phyloP scores from a whole-genome alignment of 768 basidiomycete genomes.

The Termitomyces sp. region DNA sequence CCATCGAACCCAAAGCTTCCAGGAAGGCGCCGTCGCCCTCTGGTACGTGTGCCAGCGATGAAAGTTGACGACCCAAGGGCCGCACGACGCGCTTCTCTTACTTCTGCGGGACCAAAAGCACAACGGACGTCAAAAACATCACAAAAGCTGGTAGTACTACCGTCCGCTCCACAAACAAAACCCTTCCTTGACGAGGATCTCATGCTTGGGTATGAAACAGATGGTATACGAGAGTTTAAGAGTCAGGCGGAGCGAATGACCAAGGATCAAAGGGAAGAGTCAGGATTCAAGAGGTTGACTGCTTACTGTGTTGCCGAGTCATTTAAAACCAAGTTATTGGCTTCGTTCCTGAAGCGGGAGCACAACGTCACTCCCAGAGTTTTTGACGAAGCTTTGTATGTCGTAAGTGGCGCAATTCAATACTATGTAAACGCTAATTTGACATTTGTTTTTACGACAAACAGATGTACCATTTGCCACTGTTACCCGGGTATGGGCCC shows the following conservation, averaged over 20 bases:
- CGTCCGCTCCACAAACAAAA: constrained; percentile 84
- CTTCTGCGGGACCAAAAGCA: constrained; percentile 41
- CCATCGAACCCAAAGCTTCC: constrained; percentile 24
- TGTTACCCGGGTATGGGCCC: constrained; percentile 88
- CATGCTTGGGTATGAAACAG: constrained; percentile 60
- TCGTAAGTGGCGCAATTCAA: constrained; percentile 46
- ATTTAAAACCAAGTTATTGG: constrained; percentile 79
- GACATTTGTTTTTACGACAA: neutral
- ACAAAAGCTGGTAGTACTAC: constrained; percentile 86
- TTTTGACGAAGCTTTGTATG: constrained; percentile 93
- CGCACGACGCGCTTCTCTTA: constrained; percentile 34
- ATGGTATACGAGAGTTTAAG: constrained; percentile 72
- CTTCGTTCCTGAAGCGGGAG: constrained; percentile 85
- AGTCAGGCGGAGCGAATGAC: constrained; percentile 86
- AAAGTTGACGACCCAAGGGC: constrained; percentile 16
- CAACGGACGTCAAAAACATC: constrained; percentile 88
- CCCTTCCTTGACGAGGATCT: constrained; percentile 53
- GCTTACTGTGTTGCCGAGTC: constrained; percentile 87
- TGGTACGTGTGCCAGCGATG: constrained; percentile 24
- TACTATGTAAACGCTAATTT: neutral
- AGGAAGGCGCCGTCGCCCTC: constrained; percentile 22
- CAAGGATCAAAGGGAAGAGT: constrained; percentile 77
- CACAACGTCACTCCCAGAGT: constrained; percentile 85
- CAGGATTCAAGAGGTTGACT: constrained; percentile 77
- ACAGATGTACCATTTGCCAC: constrained; percentile 88